Conservation (phyloP, 208 protist genomes). For the Crithidia acanthocephali region DNA sequence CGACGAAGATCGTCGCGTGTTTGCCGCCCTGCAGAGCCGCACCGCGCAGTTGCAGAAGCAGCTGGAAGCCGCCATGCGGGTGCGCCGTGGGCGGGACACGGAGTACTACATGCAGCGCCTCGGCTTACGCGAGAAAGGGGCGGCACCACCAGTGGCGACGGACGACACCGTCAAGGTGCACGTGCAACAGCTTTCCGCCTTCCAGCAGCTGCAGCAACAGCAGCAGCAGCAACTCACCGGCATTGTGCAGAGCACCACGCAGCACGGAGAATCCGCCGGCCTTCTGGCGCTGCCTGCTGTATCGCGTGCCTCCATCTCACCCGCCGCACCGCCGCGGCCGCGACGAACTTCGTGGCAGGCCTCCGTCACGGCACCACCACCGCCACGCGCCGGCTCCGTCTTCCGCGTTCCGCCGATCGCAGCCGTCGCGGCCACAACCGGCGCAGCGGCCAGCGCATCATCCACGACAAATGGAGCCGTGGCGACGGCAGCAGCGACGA, state of each 20-base stretch:
- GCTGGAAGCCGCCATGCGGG: constrained; percentile 46
- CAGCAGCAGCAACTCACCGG: background rate
- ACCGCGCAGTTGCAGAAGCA: constrained; percentile 60
- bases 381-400: background rate
- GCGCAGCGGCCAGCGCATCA: background rate
- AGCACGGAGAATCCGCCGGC: background rate
- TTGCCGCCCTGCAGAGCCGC: constrained; percentile 57
- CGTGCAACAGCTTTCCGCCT: constrained; percentile 3
- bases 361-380: background rate
- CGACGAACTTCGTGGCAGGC: background rate
- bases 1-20: constrained; percentile 53
- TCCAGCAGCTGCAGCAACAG: background rate
- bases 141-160: background rate
- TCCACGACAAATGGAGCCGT: too few species aligned
- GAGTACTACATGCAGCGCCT: constrained; percentile 63
- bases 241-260: background rate
- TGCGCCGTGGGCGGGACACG: constrained; percentile 43
- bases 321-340: background rate
- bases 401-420: background rate
- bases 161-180: constrained; percentile 1
- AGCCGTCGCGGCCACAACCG: background rate
- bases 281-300: background rate
- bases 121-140: constrained; percentile 17
- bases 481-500: too few species aligned
- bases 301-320: background rate